phyloP scores from a whole-genome alignment of 2,329 filamentous ascomycete genomes.

The Dactylellina parvicollis region DNA sequence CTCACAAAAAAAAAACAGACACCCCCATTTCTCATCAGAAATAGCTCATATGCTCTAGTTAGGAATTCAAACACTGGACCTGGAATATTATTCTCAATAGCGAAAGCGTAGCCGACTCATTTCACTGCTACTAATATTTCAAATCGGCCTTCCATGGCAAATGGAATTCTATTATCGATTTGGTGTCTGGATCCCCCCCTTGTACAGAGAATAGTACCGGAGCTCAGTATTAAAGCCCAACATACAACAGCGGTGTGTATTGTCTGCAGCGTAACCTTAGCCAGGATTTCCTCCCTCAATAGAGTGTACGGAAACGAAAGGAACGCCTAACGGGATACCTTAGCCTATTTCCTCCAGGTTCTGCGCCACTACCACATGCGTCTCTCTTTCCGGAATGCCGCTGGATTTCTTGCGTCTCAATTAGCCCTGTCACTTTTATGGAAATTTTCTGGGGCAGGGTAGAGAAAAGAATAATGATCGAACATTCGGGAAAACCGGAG shows the following conservation, averaged over 20 bases:
- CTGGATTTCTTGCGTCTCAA: no score
- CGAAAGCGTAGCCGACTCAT: not conserved
- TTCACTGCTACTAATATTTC: not conserved
- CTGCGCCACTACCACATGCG: not conserved
- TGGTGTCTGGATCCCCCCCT: not conserved
- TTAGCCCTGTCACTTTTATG: no score
- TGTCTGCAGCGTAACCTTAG: slow-evolving; percentile 22
- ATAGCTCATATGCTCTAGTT: no score
- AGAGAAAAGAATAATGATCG: no score
- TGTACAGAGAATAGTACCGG: not conserved
- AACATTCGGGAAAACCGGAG: no score
- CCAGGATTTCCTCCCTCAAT: slow-evolving; percentile 11
- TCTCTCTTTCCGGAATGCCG: not conserved
- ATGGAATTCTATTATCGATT: not conserved
- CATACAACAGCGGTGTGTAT: not conserved
- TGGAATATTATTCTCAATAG: not conserved
- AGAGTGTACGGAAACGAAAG: not conserved
- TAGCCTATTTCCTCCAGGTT: not conserved
- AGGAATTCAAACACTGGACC: not conserved
- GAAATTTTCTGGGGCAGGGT: no score
- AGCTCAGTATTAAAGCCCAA: not conserved
- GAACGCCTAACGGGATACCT: not conserved
- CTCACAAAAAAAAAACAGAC: no score
- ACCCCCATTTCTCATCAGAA: no score
- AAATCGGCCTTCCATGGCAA: not conserved